Percentiles rank a stretch among this genome's conserved stretches.
phyloP scores from a whole-genome alignment of 768 basidiomycete genomes.

The Mycena filopes region DNA sequence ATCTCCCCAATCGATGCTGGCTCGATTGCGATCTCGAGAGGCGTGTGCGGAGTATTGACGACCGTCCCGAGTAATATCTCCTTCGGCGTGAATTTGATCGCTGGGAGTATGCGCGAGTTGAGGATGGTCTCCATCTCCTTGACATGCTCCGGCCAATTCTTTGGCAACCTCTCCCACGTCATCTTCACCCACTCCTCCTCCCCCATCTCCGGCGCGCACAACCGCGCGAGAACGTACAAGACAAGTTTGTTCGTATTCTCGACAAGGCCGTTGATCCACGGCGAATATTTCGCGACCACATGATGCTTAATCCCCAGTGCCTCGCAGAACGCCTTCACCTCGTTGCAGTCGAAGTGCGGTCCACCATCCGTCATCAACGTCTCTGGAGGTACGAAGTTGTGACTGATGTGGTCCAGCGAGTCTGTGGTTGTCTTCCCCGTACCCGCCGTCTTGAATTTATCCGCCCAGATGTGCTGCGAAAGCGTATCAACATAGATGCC shows the following conservation, averaged over 20 bases:
- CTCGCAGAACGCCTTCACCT: slow-evolving; percentile 32
- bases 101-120: slow-evolving; percentile 39
- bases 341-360: slow-evolving; percentile 35
- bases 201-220: slow-evolving; percentile 35
- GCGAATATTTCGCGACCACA: slow-evolving; percentile 35
- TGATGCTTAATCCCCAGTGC: slow-evolving; percentile 17
- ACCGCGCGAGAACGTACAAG: slow-evolving; percentile 27
- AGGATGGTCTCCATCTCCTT: slow-evolving; percentile 28
- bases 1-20: slow-evolving; percentile 7
- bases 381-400: too few species aligned
- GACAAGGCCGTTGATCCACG: slow-evolving; percentile 42
- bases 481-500: slow-evolving; percentile 30
- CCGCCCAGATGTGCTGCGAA: slow-evolving; percentile 35
- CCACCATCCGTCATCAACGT: slow-evolving; percentile 43
- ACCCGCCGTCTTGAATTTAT: slow-evolving; percentile 23
- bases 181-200: slow-evolving; percentile 18
- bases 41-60: slow-evolving; percentile 38
- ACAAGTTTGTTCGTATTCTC: slow-evolving; percentile 38
- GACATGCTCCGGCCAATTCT: slow-evolving; percentile 36
- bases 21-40: background rate
- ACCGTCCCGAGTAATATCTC: slow-evolving; percentile 45
- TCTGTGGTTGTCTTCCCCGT: slow-evolving; percentile 9
- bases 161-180: slow-evolving; percentile 28
- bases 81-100: slow-evolving; percentile 26
- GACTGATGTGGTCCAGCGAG: too few species aligned